Base-by-base conservation (phyloP, 495 filamentous ascomycete genomes). In the Corynascus novoguineensis region DNA sequence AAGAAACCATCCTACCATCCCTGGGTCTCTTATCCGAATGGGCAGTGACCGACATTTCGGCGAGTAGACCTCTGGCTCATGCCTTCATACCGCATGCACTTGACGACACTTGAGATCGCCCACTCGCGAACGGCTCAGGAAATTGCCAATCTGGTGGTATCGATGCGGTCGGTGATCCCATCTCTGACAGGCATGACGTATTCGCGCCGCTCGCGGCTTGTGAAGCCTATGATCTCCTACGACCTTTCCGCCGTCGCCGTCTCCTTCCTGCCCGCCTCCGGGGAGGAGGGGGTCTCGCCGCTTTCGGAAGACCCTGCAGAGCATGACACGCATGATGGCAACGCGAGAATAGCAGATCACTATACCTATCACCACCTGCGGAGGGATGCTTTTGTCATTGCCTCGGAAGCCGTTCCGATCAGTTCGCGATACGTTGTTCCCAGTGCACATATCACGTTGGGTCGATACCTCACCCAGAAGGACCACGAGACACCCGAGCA, bases 291-390 rank as follows among this genome's bases (percentile, higher is more conserved):
- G 4, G 42, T 69, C 22, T 75, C 75, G n/a, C 75, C 71, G 47
- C 48, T 58, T 50, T 47, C 58, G 24, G 56, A 50, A 21, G 46
- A 31, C 14, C 60, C 41, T 17, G 46, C 46, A 3, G 61, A 70
- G 14, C 60, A 59, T 12, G 10, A 12, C 8, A 42, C n/a, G n/a
- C n/a, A n/a, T n/a, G n/a, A 46, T 5, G 50, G 19, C 10, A 40
- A 21, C 45, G 53, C 45, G 9, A 32, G 53, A 0, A 64, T 68
- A 15, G 72, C 77, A 8, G 85, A 89, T 58, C 35, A 27, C 0
- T 97, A 89, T 69, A 89, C 87, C 3, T 97, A 95, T 69, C 92
- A 96, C 63, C 92, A 97, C 69, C 82, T 97, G 5, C 83, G 92
- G 1, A 76, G 87, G 3, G 89, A 96, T 69, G 68, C 95, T 14